A percentile compares a stretch with the other conserved stretches of the same genome.
Evolutionary conservation across 78 protist genomes (phyloP).

Genomic region (Isochrysis galbana): DNA sequence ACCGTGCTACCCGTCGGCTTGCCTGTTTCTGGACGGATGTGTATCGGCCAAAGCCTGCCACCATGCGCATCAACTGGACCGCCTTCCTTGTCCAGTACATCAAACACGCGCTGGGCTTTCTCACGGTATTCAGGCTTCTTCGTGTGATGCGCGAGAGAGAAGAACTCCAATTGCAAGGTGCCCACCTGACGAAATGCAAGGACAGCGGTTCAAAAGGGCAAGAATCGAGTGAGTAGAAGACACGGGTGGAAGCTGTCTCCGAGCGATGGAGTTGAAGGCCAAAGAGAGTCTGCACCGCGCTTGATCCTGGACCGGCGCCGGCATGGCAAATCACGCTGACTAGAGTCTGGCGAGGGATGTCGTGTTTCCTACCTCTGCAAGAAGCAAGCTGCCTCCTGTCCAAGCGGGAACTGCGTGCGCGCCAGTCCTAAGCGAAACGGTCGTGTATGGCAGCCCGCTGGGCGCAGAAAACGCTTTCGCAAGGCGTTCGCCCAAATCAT

Average conservation of each 20-base stretch:
- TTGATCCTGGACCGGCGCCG: too few species aligned
- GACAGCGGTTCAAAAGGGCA: too few species aligned
- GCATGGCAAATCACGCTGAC: too few species aligned
- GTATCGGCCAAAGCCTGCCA: conserved; percentile 19
- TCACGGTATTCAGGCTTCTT: conserved; percentile 36
- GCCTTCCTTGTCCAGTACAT: neutral
- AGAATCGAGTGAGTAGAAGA: too few species aligned
- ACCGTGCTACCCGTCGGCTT: neutral
- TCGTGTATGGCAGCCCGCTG: conserved; percentile 58
- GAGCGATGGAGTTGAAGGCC: too few species aligned
- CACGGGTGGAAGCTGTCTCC: too few species aligned
- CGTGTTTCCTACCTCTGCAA: too few species aligned
- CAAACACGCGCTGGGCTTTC: neutral
- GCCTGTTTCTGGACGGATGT: neutral
- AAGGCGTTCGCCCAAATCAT: conserved; percentile 67
- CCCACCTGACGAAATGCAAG: too few species aligned
- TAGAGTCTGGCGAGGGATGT: too few species aligned
- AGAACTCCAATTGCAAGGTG: conserved; percentile 81
- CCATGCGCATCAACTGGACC: neutral
- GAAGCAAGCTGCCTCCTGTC: conserved; percentile 52
- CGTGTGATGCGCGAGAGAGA: conserved; percentile 53
- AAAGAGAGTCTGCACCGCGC: too few species aligned
- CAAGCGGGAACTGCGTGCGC: conserved; percentile 24
- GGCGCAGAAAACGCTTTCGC: conserved; percentile 49
- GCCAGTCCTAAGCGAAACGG: neutral